Base-by-base conservation (phyloP, 805 yeast genomes). In the Saccharomycopsis oosterbeekiorum region DNA sequence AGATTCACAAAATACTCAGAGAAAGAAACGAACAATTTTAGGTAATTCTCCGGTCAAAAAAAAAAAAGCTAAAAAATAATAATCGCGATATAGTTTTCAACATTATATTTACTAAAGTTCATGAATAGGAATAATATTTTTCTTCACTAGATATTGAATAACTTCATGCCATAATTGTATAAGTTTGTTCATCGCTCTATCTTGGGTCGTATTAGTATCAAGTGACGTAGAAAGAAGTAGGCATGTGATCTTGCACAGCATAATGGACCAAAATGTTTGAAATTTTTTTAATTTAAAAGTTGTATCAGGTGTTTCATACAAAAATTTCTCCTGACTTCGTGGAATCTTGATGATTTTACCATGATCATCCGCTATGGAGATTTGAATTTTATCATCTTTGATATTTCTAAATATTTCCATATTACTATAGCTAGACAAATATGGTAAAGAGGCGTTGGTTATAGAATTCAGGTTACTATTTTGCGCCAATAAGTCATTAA, bases 241-340 rank as follows among this genome's bases (percentile, higher is more conserved):
- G 5, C 51, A 19, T 10, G 37, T 50, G 14, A 51, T 15, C 55
- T 62, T 62, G 17, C 43, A 55, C 19, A 60, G 15, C 12, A 60
- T 24, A n/a, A 58, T 17, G 26, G 60, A 42, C 66, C 66, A 64
- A 57, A 62, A 64, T 5, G 43, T 57, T 12, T 57, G 41, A 60
- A 62, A 64, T 21, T 60, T 57, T 21, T 60, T 64, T 24, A 62
- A 26, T n/a, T 62, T 55, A 37, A 57, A 59, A 11, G 53, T 42
- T 14, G 26, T 58, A 15, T n/a, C 37, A 3, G 64, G 62, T 10
- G 10, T 19, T 11, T 41, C 47, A 43, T 42, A 17, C 15, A 63
- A 34, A 10, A 57, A 47, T 17, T n/a, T 12, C 40, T 53, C 58
- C 17, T 58, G 42, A 4, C 61, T 53, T 11, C n/a, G 21, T 4